Evolutionary conservation across 148 eudicot species (phyloP).

Genomic region (Fallopia convolvulus): DNA sequence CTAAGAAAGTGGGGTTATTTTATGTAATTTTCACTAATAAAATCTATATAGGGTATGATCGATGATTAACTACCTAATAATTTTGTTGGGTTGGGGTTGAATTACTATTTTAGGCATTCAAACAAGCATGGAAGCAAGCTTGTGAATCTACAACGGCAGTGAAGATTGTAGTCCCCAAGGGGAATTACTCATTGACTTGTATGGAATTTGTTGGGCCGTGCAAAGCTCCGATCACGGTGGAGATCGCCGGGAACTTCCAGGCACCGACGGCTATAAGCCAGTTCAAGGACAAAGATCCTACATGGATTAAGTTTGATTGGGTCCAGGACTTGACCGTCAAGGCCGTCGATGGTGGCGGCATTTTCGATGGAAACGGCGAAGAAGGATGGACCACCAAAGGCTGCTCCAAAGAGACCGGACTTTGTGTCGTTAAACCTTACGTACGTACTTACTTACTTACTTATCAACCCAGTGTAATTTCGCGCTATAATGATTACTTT

Average conservation of each 20-base stretch:
- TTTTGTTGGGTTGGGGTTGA: too few species aligned
- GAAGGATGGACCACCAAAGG: constrained; percentile 6
- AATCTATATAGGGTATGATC: too few species aligned
- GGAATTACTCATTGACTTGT: constrained; percentile 30
- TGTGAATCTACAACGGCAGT: constrained; percentile 28
- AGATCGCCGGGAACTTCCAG: constrained; percentile 36
- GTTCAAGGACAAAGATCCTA: constrained; percentile 9
- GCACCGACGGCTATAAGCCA: constrained; percentile 19
- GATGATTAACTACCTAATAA: too few species aligned
- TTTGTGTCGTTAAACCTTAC: background rate
- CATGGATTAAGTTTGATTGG: constrained; percentile 25
- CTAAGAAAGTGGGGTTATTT: too few species aligned
- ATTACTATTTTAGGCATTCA: constrained; percentile 22
- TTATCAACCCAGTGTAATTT: background rate
- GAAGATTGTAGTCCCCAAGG: constrained; percentile 41
- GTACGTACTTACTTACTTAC: background rate
- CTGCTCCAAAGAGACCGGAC: background rate
- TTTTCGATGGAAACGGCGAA: constrained; percentile 9
- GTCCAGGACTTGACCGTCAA: constrained; percentile 20
- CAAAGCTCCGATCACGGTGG: constrained; percentile 23
- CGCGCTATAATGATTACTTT: too few species aligned
- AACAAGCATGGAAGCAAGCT: constrained; percentile 47
- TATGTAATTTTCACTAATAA: too few species aligned
- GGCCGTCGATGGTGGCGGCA: constrained; percentile 7
- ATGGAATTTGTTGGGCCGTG: constrained; percentile 51